A percentile compares a stretch with the other conserved stretches of the same genome.
These are phyloP conservation scores for Hypoxylon sp. DNA, from an alignment of 2,329 filamentous ascomycete genomes.

Conservation along the genomic window DNA sequence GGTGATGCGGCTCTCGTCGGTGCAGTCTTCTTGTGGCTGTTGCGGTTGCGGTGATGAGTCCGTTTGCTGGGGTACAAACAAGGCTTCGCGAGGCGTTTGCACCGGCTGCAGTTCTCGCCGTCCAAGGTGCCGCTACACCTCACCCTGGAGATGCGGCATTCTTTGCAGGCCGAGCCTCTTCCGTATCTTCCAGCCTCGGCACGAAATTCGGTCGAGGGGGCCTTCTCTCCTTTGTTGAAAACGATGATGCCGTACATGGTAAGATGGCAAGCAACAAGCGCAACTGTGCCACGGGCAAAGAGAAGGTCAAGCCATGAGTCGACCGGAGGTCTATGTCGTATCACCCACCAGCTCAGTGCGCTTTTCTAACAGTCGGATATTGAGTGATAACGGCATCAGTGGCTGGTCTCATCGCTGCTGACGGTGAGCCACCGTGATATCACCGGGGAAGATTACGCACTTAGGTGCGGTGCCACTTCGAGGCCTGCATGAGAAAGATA, in stretches of 20 bases:
- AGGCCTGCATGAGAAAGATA: no score
- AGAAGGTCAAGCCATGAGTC: no score
- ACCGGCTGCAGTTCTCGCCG: not conserved
- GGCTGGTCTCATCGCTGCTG: no score
- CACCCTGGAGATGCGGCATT: not conserved
- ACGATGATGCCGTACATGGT: not conserved
- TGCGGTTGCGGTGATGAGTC: not conserved
- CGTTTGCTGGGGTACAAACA: not conserved
- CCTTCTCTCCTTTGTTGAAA: not conserved
- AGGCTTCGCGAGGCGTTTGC: not conserved
- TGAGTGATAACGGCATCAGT: no score
- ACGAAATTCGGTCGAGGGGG: conserved; percentile 2
- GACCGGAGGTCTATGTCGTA: no score
- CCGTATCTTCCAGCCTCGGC: not conserved
- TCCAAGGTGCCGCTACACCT: not conserved
- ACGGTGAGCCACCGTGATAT: no score
- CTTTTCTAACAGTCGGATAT: no score
- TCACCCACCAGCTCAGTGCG: no score
- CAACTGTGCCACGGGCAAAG: no score
- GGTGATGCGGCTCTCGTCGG: not conserved
- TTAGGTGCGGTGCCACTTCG: no score
- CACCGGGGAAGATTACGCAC: no score
- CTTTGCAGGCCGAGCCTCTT: not conserved
- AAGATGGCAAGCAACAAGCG: no score
- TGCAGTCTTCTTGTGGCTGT: not conserved